Base-by-base conservation (phyloP, 2,329 filamentous ascomycete species). In the Chaetomiaceae sp. region DNA sequence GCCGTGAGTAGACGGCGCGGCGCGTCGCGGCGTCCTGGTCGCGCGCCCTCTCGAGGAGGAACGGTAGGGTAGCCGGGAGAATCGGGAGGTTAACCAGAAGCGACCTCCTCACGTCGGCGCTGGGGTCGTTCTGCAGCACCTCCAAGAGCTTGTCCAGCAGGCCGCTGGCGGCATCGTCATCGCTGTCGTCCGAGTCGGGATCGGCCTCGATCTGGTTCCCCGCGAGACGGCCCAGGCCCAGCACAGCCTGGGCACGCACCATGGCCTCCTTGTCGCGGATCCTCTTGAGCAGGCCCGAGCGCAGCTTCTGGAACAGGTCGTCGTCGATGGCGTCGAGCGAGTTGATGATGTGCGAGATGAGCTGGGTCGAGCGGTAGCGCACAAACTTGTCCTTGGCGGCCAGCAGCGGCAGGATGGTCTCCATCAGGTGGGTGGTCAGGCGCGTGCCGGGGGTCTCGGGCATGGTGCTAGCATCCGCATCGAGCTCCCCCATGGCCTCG, bases 241-340 rank as follows among this genome's bases (percentile, higher is more conserved):
- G 76, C 1, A 96, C 89, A 6, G 93, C 93, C 67, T 99, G 93
- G 5, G 93, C 85, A 53, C 93, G 83, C 8, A 99, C 89, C 66
- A 91, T 87, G 6, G 90, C 81, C 66, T 99, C 93, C 69, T 96
- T 97, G 70, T 99, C 93, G 58, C 89, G 83, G 44, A 97, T 85
- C 30, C 93, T 81, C 69, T 87, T 95, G 39, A 95, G 72, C 33
- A 99, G 73, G 0, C 86, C 87, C 47, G 88, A 78, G 46, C 89
- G 81, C 54, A 97, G 76, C 53, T 89, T 81, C 60, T 90, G 83
- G 66, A 95, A 99, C 10, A 96, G 71, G 43, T 93, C 89, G 65
- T 96, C 90, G 62, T 97, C 93, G 60, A 97, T 89, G 2, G 89
- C 85, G 55, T 95, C 89, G 21, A 99, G 77, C 12, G 87, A 93